Evolutionary conservation across 768 basidiomycete species (phyloP), one percentile per base, ranked within the genome.

Genomic region (Krasilnikovozyma curviuscula): DNA sequence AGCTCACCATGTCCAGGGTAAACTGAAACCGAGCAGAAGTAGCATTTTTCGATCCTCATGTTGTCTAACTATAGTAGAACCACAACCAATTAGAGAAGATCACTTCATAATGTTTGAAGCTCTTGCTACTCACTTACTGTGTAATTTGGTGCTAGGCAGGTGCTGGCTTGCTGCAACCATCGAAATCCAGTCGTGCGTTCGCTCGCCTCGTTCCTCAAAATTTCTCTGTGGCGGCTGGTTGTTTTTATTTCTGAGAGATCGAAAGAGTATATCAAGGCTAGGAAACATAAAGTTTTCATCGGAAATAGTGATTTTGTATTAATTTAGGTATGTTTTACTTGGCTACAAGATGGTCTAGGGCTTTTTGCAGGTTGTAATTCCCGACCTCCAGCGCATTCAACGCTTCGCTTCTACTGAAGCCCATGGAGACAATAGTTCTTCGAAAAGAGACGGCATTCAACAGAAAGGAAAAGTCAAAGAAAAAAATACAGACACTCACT

Each of bases 21-120:
- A 57, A 93, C 81, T 64, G 73, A 89, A 49, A 82, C 83, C 28
- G 86, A 93, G 69, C 91, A 98, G 65, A 98, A 97, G 64, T 91
- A 95, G 64, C 91, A 97, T 71, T 89, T 89, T 70, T 93, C 91
- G 55, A 95, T 81, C 60, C 86, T 76, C 88, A 93, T 89, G n/a
- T n/a, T n/a, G n/a, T n/a, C n/a, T n/a, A n/a, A n/a, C n/a, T n/a
- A n/a, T n/a, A n/a, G n/a, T n/a, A n/a, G n/a, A n/a, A n/a, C n/a
- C n/a, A n/a, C n/a, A n/a, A n/a, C n/a, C n/a, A n/a, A n/a, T n/a
- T n/a, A n/a, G n/a, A n/a, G n/a, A n/a, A n/a, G n/a, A n/a, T n/a
- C n/a, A n/a, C n/a, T n/a, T n/a, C n/a, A n/a, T n/a, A n/a, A n/a
- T n/a, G n/a, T n/a, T n/a, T n/a, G n/a, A n/a, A n/a, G n/a, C n/a